Evolutionary conservation across 345 rosid species (phyloP), one percentile per base, ranked within the genome.

Genomic region (Lepidium didymum): DNA sequence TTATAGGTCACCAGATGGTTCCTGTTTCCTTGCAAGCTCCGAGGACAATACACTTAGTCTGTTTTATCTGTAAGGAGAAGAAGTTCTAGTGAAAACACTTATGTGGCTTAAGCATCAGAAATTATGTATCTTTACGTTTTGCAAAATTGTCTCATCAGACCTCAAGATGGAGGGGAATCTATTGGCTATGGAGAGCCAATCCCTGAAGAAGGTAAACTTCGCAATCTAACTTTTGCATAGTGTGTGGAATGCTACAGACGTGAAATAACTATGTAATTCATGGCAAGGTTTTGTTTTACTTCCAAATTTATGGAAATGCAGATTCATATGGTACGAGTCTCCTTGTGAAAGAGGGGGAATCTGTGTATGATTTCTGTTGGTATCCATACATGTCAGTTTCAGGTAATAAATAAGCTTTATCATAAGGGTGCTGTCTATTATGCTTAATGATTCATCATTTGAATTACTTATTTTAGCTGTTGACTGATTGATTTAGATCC

Each of bases 1-100:
- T 57, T 67, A 59, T 40, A 92, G 98, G 99, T 94, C 99, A 29
- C 99, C 96, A 16, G 99, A 94, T 56, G 99, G 96, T 31, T 91
- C 96, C 0, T 87, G 95, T 70, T 85, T 94, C 72, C 81, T 94
- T 55, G 69, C 91, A 45, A 87, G 81, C 80, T 81, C 93, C 0
- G 96, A 94, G 77, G 97, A 91, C 19, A 91, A 87, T 44, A 80
- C 80, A n/a, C 80, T 91, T 64, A 84, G 90, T 27, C 34, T 87
- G 10, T 94, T 94, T 81, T 63, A 87, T 16, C 46, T 79, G 97
- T 94, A 80, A 79, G 92, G 8, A 42, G 34, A 58, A 49, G n/a
- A n/a, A 1, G 0, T 31, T 50, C 50, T 49, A n/a, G 6, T 35
- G 14, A 62, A 70, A 36, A 1, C 10, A 8, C 33, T 70, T 18